Evolutionary conservation across 805 yeast species (phyloP), one percentile per base, ranked within the genome.

Genomic region (Suhomyces faveliae): DNA sequence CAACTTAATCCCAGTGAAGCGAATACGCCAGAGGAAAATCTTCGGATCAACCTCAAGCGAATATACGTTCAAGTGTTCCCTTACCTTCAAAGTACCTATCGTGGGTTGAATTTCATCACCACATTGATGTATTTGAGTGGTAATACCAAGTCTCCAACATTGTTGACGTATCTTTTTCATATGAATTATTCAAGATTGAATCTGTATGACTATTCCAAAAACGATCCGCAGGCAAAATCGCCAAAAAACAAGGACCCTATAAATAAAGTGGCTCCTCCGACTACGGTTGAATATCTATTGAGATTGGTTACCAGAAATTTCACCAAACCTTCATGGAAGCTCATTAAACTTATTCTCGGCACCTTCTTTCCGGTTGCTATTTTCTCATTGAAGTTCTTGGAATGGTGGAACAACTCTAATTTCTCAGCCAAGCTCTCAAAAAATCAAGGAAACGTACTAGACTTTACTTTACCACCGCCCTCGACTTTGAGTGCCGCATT

Each of bases 361-460:
- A 68, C 87, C 2, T 63, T 83, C 40, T 81, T 92, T 66, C 97
- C 97, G 0, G 76, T 85, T 0, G 88, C 95, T 2, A 85, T 91
- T 44, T 90, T 92, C 61, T 59, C 84, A 20, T 73, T 91, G 51
- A 89, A 89, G 66, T 88, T 91, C 56, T 73, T 89, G 29, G 97
- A 91, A 64, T 91, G 97, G 97, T 91, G 96, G 95, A 81, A 83
- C 51, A 79, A 87, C 21, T 82, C 90, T 12, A 89, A 86, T 50
- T 79, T 89, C 59, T 81, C 88, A 3, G 65, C 78, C 3, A 79
- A 80, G 59, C 59, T 85, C 50, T 74, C 80, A 20, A 78, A 77
- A 48, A 76, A 73, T 41, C 70, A 70, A 43, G 71, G 75, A 10
- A 72, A 74, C 47, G 62, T 64, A 9, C 60, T 80, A 22, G 83